A percentile compares a stretch with the other conserved stretches of the same genome.
Evolutionary conservation across 768 basidiomycete species (phyloP).

Genomic region (Phallus indusiatus): DNA sequence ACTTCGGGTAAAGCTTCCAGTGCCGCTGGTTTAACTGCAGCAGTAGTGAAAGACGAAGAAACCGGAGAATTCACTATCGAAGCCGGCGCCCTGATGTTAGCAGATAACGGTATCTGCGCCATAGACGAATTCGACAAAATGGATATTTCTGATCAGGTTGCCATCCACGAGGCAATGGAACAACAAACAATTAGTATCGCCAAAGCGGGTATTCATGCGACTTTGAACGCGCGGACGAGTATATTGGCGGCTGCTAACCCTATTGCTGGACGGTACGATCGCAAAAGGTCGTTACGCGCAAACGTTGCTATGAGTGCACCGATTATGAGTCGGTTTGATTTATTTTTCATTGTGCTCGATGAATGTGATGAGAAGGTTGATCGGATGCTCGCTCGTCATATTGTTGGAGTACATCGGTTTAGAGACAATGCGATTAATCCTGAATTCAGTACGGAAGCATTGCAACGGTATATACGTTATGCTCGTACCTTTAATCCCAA

Average conservation of each 20-base stretch:
- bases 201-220: constrained; percentile 98
- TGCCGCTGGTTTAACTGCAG: constrained; percentile 96
- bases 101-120: constrained; percentile 99
- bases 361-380: constrained; percentile 93
- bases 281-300: constrained; percentile 81
- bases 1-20: constrained; percentile 99
- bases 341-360: constrained; percentile 97
- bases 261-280: constrained; percentile 91
- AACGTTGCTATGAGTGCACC: constrained; percentile 98
- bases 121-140: constrained; percentile 99
- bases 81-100: constrained; percentile 97
- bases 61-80: constrained; percentile 99
- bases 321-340: constrained; percentile 97
- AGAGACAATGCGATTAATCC: constrained; percentile 91
- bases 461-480: constrained; percentile 95
- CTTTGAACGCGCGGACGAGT: constrained; percentile 93
- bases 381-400: constrained; percentile 89
- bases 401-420: constrained; percentile 95
- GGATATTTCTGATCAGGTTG: constrained; percentile 97
- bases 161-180: constrained; percentile 99
- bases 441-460: constrained; percentile 92
- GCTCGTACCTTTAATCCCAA: constrained; percentile 97
- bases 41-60: constrained; percentile 97
- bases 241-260: constrained; percentile 98
- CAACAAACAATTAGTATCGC: constrained; percentile 99